phyloP scores from a whole-genome alignment of 306 rosid genomes.

The Oxytropis ochrocephala region DNA sequence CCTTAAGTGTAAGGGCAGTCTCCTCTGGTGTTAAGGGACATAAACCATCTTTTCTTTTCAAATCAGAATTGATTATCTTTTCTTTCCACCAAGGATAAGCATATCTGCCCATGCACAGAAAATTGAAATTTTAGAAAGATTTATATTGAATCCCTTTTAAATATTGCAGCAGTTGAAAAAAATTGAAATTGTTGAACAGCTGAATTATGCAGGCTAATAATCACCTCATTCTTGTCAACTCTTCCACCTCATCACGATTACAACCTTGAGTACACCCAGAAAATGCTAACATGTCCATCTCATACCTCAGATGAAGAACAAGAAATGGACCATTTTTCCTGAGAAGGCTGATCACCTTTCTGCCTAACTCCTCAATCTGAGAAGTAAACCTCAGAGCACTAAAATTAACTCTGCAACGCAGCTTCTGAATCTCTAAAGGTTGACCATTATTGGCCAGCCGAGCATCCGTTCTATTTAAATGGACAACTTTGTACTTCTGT shows the following conservation, averaged over 20 bases:
- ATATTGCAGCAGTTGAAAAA: neutral
- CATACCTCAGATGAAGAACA: constrained; percentile 95
- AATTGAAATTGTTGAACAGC: neutral
- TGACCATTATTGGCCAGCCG: constrained; percentile 90
- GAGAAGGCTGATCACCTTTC: constrained; percentile 73
- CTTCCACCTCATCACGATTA: constrained; percentile 84
- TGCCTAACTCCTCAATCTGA: constrained; percentile 92
- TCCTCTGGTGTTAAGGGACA: constrained; percentile 99
- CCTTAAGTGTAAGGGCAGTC: constrained; percentile 81
- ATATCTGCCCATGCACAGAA: constrained; percentile 52
- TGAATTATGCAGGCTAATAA: constrained; percentile 8
- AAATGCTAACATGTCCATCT: constrained; percentile 99
- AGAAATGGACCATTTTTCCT: constrained; percentile 77
- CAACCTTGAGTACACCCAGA: constrained; percentile 99
- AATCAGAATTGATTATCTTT: constrained; percentile 82
- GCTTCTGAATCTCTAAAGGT: constrained; percentile 80
- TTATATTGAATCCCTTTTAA: neutral
- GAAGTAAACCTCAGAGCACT: constrained; percentile 85
- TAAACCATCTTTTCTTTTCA: constrained; percentile 94
- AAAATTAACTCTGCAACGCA: constrained; percentile 93
- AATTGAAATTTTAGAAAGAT: constrained; percentile 7
- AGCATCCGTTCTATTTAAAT: constrained; percentile 90
- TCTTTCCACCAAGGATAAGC: constrained; percentile 99
- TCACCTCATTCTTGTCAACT: constrained; percentile 97
- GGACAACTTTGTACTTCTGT: constrained; percentile 83